Evolutionary conservation across 2,329 filamentous ascomycete genomes (phyloP).

Genomic region (Ophiognomonia clavigignenti-juglandacearum): DNA sequence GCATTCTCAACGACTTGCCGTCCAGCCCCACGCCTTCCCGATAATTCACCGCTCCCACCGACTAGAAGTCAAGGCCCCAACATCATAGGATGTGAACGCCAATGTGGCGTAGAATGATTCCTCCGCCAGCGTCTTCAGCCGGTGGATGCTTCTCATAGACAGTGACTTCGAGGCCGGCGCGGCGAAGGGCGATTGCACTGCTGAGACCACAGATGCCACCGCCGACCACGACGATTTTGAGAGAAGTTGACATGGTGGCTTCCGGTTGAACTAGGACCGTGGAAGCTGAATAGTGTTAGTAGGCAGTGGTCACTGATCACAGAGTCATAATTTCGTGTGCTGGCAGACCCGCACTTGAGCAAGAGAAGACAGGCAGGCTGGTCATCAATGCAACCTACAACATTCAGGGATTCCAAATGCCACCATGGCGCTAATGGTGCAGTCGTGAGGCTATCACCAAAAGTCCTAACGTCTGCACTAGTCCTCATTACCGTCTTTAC

Average conservation of each 20-base stretch:
- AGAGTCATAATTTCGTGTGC: too few relatives aligned
- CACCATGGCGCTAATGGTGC: too few relatives aligned
- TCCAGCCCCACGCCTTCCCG: neutral
- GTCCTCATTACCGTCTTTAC: too few relatives aligned
- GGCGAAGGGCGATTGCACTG: neutral
- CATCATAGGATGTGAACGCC: neutral
- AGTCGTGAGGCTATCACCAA: too few relatives aligned
- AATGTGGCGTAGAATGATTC: neutral
- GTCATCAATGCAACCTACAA: too few relatives aligned
- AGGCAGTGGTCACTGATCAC: too few relatives aligned
- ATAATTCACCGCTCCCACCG: neutral
- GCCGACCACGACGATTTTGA: neutral
- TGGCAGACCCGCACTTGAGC: too few relatives aligned
- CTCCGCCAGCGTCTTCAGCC: neutral
- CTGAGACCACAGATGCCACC: conserved; percentile 1
- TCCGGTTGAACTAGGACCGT: too few relatives aligned
- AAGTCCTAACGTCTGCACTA: too few relatives aligned
- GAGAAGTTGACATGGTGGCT: neutral
- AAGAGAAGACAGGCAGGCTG: too few relatives aligned
- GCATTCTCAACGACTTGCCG: neutral
- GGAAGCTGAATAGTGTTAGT: too few relatives aligned
- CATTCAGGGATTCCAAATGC: too few relatives aligned
- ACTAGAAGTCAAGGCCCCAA: neutral
- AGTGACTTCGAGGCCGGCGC: neutral
- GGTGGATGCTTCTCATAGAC: neutral